Conservation (phyloP, 345 rosid genomes). For the Gossypium anomalum region DNA sequence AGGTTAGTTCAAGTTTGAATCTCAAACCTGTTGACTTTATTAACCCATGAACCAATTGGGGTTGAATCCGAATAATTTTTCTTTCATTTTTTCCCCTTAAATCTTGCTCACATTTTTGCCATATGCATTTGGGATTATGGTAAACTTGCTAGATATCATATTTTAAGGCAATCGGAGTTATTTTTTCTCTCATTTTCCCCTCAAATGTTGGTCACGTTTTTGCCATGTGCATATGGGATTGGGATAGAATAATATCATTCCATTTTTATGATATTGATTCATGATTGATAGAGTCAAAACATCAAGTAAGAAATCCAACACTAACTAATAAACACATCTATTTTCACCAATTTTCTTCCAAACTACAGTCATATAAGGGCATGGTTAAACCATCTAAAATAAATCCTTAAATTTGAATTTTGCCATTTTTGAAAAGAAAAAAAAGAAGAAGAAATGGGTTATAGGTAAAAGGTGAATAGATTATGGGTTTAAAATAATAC, state of each 20-base stretch:
- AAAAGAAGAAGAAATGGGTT: no score
- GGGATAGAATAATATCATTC: neutral
- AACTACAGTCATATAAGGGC: no score
- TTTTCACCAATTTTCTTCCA: no score
- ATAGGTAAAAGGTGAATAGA: neutral
- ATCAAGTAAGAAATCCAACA: neutral
- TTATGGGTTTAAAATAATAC: neutral
- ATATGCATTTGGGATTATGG: neutral
- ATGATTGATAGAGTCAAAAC: neutral
- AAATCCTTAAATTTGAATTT: no score
- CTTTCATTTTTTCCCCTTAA: neutral
- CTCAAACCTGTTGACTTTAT: neutral
- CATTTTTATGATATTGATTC: neutral
- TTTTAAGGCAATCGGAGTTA: no score
- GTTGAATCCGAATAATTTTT: neutral
- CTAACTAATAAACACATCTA: no score
- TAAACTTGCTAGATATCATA: neutral
- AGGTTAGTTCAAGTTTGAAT: constrained; percentile 22
- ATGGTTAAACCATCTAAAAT: no score
- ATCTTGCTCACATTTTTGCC: neutral
- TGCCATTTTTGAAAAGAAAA: neutral
- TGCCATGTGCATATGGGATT: neutral
- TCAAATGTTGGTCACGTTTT: neutral
- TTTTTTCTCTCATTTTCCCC: neutral
- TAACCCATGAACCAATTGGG: neutral